phyloP scores from a whole-genome alignment of 371 early-diverging fungal species.

The Umbelopsis sp. region DNA sequence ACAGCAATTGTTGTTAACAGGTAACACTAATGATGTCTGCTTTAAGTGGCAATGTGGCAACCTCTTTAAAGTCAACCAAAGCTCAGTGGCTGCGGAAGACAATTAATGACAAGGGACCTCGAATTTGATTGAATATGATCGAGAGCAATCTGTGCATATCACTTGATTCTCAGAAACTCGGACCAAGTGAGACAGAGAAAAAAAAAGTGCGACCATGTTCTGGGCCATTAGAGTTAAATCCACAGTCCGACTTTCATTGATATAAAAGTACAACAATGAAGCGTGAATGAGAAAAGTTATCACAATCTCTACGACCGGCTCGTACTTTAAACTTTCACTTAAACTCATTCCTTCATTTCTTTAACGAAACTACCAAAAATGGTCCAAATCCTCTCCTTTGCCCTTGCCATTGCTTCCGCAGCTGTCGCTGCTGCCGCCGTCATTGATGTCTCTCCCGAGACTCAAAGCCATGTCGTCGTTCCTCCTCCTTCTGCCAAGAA shows the following conservation, averaged over 20 bases:
- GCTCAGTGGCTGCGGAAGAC: constrained; percentile 4
- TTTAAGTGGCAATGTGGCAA: too few species aligned
- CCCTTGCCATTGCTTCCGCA: neutral
- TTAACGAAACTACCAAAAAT: neutral
- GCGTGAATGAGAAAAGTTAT: neutral
- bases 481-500: constrained; percentile 8
- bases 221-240: neutral
- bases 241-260: neutral
- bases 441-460: neutral
- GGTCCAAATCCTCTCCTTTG: constrained; percentile 5
- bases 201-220: constrained; percentile 2
- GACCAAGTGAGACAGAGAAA: neutral
- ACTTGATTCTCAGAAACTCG: neutral
- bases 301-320: constrained; percentile 1
- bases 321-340: neutral
- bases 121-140: constrained; percentile 9
- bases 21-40: too few species aligned
- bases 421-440: neutral
- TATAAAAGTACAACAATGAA: constrained; percentile 13
- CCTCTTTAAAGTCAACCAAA: neutral
- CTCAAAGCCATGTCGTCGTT: neutral
- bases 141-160: constrained; percentile 4
- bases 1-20: too few species aligned
- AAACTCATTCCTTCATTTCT: neutral
- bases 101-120: constrained; percentile 6